A percentile compares a stretch with the other conserved stretches of the same genome.
Evolutionary conservation across 1,284 basidiomycete genomes (phyloP).

Genomic region (Wallemia mellicola): DNA sequence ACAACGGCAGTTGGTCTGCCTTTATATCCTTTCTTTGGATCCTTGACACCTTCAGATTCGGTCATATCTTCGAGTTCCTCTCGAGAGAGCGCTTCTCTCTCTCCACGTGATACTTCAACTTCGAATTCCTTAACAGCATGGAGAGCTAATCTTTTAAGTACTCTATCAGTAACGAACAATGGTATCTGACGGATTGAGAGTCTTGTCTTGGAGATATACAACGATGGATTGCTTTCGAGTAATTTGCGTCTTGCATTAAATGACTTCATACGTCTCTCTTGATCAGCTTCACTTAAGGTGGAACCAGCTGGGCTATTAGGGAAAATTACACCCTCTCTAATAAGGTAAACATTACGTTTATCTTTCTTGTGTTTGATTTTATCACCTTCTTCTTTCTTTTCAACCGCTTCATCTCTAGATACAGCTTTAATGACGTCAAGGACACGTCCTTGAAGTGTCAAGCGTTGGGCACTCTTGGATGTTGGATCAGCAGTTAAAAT

Average conservation of each 20-base stretch:
- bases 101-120: constrained; percentile 36
- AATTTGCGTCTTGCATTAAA: constrained; percentile 52
- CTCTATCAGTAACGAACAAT: constrained; percentile 58
- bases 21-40: constrained; percentile 10
- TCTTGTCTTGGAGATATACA: constrained; percentile 81
- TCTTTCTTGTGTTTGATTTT: constrained; percentile 62
- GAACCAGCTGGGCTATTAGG: constrained; percentile 51
- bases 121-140: constrained; percentile 55
- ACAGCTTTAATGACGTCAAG: constrained; percentile 74
- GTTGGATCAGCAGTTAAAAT: constrained; percentile 87
- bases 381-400: constrained; percentile 61
- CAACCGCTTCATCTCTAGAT: constrained; percentile 54
- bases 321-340: constrained; percentile 82
- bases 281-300: constrained; percentile 32
- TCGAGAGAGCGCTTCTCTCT: constrained; percentile 28
- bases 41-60: constrained; percentile 14
- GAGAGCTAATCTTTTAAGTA: constrained; percentile 58
- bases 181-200: constrained; percentile 80
- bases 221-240: constrained; percentile 61
- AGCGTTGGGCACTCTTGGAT: constrained; percentile 42
- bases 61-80: constrained; percentile 35
- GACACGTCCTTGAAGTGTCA: constrained; percentile 76
- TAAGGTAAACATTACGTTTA: constrained; percentile 80
- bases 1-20: constrained; percentile 28
- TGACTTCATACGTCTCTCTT: constrained; percentile 51